Conservation (phyloP, 106 monocot species). For the Cymbidium sinense region DNA sequence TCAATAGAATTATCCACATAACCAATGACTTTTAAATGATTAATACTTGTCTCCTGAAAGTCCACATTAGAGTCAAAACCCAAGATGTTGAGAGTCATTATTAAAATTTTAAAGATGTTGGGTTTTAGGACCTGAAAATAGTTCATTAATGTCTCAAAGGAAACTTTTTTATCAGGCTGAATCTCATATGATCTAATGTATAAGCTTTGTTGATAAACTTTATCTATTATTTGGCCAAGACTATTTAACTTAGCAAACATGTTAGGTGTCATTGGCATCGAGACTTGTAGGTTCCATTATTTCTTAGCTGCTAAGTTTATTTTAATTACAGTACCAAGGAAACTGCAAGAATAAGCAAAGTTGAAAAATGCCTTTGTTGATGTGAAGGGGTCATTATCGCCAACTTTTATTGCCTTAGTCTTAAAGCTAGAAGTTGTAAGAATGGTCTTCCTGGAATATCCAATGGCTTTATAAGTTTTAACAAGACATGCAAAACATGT, state of each 20-base stretch:
- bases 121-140: constrained; percentile 32
- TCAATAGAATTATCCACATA: constrained; percentile 41
- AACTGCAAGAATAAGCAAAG: constrained; percentile 41
- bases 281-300: constrained; percentile 32
- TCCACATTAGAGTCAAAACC: neutral
- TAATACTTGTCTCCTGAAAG: constrained; percentile 46
- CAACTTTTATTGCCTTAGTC: too few relatives aligned
- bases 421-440: constrained; percentile 23
- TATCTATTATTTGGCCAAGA: constrained; percentile 29
- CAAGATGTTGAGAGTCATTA: too few relatives aligned
- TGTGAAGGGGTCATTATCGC: constrained; percentile 12
- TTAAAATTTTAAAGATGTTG: neutral
- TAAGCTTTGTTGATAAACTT: constrained; percentile 36
- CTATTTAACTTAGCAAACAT: constrained; percentile 35
- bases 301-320: constrained; percentile 45
- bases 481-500: constrained; percentile 5
- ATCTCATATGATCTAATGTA: constrained; percentile 48
- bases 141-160: constrained; percentile 61
- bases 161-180: constrained; percentile 41
- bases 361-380: constrained; percentile 34
- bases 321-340: constrained; percentile 46
- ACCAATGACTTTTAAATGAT: constrained; percentile 31
- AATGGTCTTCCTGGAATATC: constrained; percentile 23
- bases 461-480: constrained; percentile 24
- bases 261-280: constrained; percentile 43